Evolutionary conservation across 2,329 filamentous ascomycete species (phyloP).

Genomic region (Metarhizium album): DNA sequence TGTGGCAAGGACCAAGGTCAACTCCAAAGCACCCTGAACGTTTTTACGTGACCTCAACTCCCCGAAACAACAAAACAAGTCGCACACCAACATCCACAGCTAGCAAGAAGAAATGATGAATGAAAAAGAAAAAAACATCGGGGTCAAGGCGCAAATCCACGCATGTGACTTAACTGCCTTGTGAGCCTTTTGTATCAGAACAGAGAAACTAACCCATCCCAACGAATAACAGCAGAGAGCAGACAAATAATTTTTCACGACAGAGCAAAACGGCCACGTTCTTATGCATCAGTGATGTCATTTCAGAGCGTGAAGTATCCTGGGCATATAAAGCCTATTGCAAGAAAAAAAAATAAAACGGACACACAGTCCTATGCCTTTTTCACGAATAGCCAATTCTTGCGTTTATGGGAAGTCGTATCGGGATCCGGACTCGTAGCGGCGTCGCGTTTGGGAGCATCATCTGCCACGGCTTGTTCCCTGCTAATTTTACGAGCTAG

Average conservation of each 20-base stretch:
- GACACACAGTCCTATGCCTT: slow-evolving; percentile 24
- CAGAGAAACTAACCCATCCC: too few species aligned
- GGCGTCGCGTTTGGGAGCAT: slow-evolving; percentile 10
- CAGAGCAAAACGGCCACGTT: too few species aligned
- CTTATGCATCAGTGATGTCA: not conserved
- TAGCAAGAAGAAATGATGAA: too few species aligned
- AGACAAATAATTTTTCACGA: too few species aligned
- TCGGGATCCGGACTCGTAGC: slow-evolving; percentile 8
- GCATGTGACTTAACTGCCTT: too few species aligned
- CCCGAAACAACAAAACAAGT: not conserved
- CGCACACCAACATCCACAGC: too few species aligned
- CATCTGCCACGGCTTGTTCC: slow-evolving; percentile 23
- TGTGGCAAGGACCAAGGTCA: not conserved
- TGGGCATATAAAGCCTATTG: not conserved
- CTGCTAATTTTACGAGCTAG: slow-evolving; percentile 17
- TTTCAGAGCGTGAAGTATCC: not conserved
- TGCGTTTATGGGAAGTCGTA: slow-evolving; percentile 29
- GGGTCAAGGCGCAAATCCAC: too few species aligned
- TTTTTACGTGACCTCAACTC: too few species aligned
- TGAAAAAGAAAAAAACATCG: too few species aligned
- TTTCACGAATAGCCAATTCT: slow-evolving; percentile 39
- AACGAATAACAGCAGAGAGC: too few species aligned
- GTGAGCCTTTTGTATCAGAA: too few species aligned
- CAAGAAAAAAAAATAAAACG: not conserved
- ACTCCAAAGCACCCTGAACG: not conserved